phyloP scores from a whole-genome alignment of 2,329 filamentous ascomycete genomes.

The Ophiostoma quercus region DNA sequence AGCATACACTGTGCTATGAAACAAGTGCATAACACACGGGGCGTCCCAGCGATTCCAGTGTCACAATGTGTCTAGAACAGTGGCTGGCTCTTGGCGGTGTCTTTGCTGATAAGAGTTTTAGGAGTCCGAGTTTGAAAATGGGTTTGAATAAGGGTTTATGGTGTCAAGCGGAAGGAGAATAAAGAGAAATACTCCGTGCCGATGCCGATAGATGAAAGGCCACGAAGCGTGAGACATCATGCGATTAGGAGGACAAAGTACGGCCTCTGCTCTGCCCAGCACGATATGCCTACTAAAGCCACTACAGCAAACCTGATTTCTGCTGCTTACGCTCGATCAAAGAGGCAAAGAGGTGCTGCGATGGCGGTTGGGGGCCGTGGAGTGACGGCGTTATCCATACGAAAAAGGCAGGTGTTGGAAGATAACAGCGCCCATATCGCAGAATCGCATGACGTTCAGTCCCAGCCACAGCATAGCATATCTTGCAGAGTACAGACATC shows the following conservation, averaged over 20 bases:
- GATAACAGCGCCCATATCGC: background rate
- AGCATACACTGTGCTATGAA: background rate
- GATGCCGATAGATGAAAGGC: background rate
- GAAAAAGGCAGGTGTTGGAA: background rate
- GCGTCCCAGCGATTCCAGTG: background rate
- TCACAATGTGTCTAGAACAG: background rate
- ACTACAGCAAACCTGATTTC: background rate
- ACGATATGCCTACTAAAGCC: too few species aligned
- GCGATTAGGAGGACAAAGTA: background rate
- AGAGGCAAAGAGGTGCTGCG: background rate
- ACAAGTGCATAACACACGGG: constrained; percentile 3
- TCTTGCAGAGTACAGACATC: background rate
- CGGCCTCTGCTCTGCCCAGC: background rate
- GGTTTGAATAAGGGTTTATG: background rate
- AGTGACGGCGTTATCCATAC: constrained; percentile 4
- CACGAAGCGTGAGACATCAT: background rate
- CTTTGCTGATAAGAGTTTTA: background rate
- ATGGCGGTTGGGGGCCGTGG: background rate
- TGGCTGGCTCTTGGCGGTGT: constrained; percentile 1
- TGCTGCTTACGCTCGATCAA: background rate
- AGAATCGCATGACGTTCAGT: background rate
- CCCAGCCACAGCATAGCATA: too few species aligned
- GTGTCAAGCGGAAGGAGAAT: background rate
- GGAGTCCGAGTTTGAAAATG: too few species aligned
- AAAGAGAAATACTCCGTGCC: background rate